Conservation (phyloP, 192 early-diverging fungal species). For the Entomortierella parvispora region DNA sequence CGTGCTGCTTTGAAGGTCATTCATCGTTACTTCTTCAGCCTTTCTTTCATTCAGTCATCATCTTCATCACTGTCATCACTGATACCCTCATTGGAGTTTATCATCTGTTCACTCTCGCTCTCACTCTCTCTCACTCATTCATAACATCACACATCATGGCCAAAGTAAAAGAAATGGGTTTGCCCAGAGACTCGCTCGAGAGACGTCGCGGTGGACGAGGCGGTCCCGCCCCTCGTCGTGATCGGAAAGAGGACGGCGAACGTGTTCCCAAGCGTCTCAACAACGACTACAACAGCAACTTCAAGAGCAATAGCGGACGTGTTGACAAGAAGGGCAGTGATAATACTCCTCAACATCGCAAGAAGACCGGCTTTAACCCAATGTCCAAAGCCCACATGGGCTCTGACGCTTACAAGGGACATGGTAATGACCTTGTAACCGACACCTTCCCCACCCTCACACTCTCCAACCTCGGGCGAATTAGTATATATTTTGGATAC, state of each 20-base stretch:
- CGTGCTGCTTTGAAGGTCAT: no score
- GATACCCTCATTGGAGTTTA: no score
- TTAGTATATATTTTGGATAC: no score
- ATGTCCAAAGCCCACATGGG: conserved; percentile 52
- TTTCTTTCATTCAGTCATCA: no score
- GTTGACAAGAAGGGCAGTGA: neutral
- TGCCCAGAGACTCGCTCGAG: conserved; percentile 49
- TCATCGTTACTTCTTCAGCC: no score
- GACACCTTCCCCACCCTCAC: no score
- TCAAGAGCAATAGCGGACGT: conserved; percentile 22
- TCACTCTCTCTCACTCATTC: neutral
- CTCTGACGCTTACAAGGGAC: conserved; percentile 47
- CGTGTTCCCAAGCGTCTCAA: conserved; percentile 28
- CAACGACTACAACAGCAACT: conserved; percentile 44
- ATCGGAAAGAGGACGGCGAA: conserved; percentile 28
- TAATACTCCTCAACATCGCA: neutral
- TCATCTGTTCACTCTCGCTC: no score
- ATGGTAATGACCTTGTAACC: conserved; percentile 35
- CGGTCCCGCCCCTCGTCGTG: conserved; percentile 42
- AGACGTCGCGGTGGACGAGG: conserved; percentile 45
- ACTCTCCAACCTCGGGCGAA: no score
- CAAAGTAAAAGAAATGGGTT: conserved; percentile 28
- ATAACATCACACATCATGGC: no score
- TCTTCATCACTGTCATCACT: no score
- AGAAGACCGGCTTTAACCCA: conserved; percentile 42